These are phyloP conservation scores for Shiraia bambusicola DNA, from an alignment of 2,329 filamentous ascomycete species.

Conservation along the genomic window DNA sequence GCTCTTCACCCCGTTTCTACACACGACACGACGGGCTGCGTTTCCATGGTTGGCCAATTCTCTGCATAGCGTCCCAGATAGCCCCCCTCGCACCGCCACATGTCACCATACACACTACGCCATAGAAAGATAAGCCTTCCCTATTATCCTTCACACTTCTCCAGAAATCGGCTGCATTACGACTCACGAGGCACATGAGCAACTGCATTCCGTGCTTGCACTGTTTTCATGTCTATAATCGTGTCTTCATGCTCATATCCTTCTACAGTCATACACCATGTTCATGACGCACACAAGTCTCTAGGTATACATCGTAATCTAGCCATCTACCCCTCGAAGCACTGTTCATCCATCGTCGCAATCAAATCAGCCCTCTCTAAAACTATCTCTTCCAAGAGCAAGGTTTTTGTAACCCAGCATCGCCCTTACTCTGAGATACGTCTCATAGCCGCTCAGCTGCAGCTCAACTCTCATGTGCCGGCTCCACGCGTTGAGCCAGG, in stretches of 20 bases:
- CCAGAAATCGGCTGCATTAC: too few species aligned
- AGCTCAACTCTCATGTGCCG: constrained; percentile 58
- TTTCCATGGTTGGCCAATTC: neutral
- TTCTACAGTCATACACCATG: neutral
- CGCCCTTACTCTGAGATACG: constrained; percentile 54
- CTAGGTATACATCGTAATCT: too few species aligned
- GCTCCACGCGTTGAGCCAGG: constrained; percentile 55
- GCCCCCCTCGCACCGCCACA: constrained; percentile 6
- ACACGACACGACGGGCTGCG: neutral
- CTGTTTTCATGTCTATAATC: neutral
- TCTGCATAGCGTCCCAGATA: neutral
- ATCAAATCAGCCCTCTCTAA: constrained; percentile 11
- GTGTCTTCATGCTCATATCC: neutral
- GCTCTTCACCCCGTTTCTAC: neutral
- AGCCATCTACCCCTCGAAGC: too few species aligned
- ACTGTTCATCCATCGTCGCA: neutral
- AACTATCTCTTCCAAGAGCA: constrained; percentile 10
- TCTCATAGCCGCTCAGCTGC: constrained; percentile 61
- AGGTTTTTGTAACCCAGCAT: constrained; percentile 49
- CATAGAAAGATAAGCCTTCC: too few species aligned
- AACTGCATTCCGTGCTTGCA: too few species aligned
- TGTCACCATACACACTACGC: neutral
- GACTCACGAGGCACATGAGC: too few species aligned
- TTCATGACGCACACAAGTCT: too few species aligned
- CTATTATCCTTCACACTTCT: too few species aligned